Evolutionary conservation across 371 early-diverging fungal species (phyloP).

Genomic region (Mucor plumbeus): DNA sequence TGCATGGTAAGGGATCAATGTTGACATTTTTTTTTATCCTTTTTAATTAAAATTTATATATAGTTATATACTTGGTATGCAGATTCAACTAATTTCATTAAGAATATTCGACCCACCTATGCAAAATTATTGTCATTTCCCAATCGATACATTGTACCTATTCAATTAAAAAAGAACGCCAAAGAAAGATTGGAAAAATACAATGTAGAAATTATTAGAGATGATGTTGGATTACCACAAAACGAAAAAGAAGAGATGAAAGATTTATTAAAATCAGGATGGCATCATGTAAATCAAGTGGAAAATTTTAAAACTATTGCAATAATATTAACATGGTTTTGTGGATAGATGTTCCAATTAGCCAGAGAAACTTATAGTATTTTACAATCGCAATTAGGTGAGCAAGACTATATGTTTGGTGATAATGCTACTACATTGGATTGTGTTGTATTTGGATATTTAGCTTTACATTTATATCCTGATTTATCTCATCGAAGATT

Average conservation of each 20-base stretch:
- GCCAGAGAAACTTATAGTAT: conserved; percentile 61
- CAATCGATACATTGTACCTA: conserved; percentile 62
- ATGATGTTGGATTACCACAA: conserved; percentile 45
- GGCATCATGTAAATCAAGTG: conserved; percentile 43
- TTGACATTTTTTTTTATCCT: background rate
- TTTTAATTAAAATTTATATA: background rate
- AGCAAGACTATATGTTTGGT: conserved; percentile 73
- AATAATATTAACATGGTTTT: background rate
- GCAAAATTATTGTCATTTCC: conserved; percentile 69
- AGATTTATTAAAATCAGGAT: conserved; percentile 51
- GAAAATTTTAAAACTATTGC: background rate
- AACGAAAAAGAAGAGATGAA: conserved; percentile 57
- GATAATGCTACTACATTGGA: conserved; percentile 66
- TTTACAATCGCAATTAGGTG: conserved; percentile 61
- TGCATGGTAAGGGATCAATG: conserved; percentile 47
- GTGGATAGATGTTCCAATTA: conserved; percentile 58
- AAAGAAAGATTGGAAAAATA: conserved; percentile 58
- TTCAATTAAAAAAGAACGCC: conserved; percentile 63
- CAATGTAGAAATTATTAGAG: conserved; percentile 47
- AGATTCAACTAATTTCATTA: conserved; percentile 72
- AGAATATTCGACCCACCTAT: conserved; percentile 67
- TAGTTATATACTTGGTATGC: conserved; percentile 73
- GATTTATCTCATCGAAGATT: conserved; percentile 69
- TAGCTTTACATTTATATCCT: conserved; percentile 68
- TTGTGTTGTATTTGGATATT: conserved; percentile 71